Evolutionary conservation across 2,329 filamentous ascomycete genomes (phyloP).

Genomic region (Claviceps sp.): DNA sequence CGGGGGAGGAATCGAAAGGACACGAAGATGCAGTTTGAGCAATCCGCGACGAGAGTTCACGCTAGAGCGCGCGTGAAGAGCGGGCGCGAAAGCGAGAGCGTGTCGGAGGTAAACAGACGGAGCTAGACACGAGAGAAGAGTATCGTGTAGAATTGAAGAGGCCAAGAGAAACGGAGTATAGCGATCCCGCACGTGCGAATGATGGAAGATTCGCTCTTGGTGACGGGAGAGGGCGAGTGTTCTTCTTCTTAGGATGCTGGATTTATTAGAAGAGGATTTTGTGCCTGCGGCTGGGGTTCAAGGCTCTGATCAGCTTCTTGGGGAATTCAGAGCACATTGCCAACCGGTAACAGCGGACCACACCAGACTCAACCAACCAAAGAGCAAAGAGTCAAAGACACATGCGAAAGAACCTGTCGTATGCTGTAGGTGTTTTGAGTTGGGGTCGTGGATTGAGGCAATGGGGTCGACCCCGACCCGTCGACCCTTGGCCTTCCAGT

Average conservation of each 20-base stretch:
- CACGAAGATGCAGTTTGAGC: neutral
- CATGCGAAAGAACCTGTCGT: neutral
- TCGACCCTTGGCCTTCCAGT: too few species aligned
- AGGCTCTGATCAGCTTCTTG: neutral
- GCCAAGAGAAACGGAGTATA: neutral
- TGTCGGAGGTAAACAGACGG: neutral
- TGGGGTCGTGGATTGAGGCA: neutral
- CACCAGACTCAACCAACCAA: neutral
- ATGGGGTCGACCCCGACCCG: neutral
- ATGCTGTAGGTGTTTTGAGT: neutral
- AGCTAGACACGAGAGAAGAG: neutral
- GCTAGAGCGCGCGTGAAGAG: neutral
- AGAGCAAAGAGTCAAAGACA: neutral
- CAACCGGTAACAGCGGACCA: neutral
- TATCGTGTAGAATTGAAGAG: neutral
- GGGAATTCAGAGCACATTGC: neutral
- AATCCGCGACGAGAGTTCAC: neutral
- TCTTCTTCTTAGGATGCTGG: neutral
- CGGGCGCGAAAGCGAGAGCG: neutral
- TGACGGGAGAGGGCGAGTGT: neutral
- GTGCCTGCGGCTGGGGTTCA: neutral
- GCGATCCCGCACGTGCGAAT: neutral
- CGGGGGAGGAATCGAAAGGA: neutral
- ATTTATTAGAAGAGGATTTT: neutral
- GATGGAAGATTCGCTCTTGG: neutral